Percentiles rank a stretch among this genome's conserved stretches.
Evolutionary conservation across 371 early-diverging fungal species (phyloP).

Genomic region (Phascolomyces articulosus): DNA sequence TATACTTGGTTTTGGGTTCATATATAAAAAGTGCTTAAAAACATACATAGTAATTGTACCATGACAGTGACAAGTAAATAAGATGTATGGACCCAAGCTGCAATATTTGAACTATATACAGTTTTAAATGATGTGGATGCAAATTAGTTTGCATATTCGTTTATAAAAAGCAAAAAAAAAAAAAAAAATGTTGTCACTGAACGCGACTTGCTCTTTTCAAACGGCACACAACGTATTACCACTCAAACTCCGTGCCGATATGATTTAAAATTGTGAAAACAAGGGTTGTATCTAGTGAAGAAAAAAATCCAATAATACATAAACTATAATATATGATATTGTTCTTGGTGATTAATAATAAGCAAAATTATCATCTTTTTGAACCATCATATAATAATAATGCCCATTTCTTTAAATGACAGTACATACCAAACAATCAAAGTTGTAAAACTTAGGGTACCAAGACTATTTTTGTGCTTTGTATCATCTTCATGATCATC

Average conservation of each 20-base stretch:
- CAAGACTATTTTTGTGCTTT: neutral
- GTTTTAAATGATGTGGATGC: too few relatives aligned
- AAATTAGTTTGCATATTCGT: neutral
- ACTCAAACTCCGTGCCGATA: slow-evolving; percentile 3
- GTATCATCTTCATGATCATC: neutral
- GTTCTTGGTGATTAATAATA: neutral
- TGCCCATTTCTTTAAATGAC: neutral
- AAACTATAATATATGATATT: slow-evolving; percentile 20
- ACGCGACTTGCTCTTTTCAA: too few relatives aligned
- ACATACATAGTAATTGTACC: slow-evolving; percentile 73
- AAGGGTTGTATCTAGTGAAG: slow-evolving; percentile 16
- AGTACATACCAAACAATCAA: neutral
- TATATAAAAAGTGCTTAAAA: too few relatives aligned
- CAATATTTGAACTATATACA: slow-evolving; percentile 40
- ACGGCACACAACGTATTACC: neutral
- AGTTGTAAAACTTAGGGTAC: neutral
- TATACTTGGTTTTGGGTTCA: too few relatives aligned
- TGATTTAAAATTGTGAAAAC: neutral
- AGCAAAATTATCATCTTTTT: neutral
- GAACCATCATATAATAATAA: neutral
- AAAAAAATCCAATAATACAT: slow-evolving; percentile 58
- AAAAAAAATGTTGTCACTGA: too few relatives aligned
- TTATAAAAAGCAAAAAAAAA: neutral
- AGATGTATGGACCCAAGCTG: slow-evolving; percentile 74
- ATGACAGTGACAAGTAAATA: slow-evolving; percentile 76